Evolutionary conservation across 768 basidiomycete genomes (phyloP).

Genomic region (Tephrocybe sp.): DNA sequence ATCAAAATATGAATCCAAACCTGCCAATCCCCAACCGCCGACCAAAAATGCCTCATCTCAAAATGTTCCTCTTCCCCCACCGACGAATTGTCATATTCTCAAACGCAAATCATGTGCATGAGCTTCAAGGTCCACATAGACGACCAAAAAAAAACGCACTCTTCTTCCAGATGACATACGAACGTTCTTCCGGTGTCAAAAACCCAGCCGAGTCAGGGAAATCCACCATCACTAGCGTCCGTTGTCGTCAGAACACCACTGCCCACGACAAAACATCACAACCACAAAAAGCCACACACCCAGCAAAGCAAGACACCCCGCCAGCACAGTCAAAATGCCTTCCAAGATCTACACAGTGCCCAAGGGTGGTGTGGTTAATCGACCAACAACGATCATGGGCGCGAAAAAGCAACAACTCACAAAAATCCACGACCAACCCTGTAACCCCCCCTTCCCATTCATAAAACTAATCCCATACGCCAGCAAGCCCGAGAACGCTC

Average conservation of each 20-base stretch:
- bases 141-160: conserved; percentile 32
- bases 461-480: conserved; percentile 56
- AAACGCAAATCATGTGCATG: not conserved
- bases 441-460: conserved; percentile 39
- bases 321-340: conserved; percentile 57
- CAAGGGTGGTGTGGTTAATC: too few species aligned
- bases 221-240: conserved; percentile 52
- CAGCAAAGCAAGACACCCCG: conserved; percentile 51
- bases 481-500: conserved; percentile 59
- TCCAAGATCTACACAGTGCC: conserved; percentile 57
- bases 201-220: conserved; percentile 58
- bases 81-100: conserved; percentile 55
- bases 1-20: conserved; percentile 56
- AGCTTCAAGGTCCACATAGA: not conserved
- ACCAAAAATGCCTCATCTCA: conserved; percentile 48
- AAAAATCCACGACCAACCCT: conserved; percentile 71
- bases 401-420: conserved; percentile 29
- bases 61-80: conserved; percentile 64
- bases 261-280: not conserved
- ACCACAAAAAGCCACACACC: conserved; percentile 28
- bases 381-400: not conserved
- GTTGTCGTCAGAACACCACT: not conserved
- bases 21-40: conserved; percentile 65
- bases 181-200: conserved; percentile 57
- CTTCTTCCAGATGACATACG: conserved; percentile 52